These are phyloP conservation scores for Microcyclospora tardicrescens DNA, from an alignment of 2,329 filamentous ascomycete species.

Conservation along the genomic window DNA sequence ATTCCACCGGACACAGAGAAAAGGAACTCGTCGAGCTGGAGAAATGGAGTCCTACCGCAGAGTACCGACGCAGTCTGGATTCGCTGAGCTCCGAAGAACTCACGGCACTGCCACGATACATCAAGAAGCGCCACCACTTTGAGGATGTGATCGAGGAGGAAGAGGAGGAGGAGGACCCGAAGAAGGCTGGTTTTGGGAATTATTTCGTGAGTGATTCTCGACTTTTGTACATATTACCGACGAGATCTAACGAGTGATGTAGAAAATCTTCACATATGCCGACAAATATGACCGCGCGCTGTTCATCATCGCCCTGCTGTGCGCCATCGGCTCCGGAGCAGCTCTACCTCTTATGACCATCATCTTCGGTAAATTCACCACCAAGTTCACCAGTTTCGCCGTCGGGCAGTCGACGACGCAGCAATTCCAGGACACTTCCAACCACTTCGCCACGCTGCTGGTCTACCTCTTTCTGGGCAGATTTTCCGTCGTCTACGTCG, in stretches of 20 bases:
- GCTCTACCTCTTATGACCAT: slow-evolving; percentile 36
- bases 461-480: slow-evolving; percentile 58
- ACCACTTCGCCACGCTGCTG: slow-evolving; percentile 47
- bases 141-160: background rate
- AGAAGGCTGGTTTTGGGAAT: slow-evolving; percentile 1
- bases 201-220: slow-evolving; percentile 2
- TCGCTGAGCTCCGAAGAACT: too few relatives aligned
- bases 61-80: too few relatives aligned
- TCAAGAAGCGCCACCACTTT: too few relatives aligned
- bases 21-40: too few relatives aligned
- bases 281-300: slow-evolving; percentile 16
- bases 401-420: slow-evolving; percentile 5
- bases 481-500: slow-evolving; percentile 48
- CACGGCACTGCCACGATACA: too few relatives aligned
- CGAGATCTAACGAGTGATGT: background rate
- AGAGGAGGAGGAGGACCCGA: background rate
- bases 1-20: too few relatives aligned
- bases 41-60: too few relatives aligned
- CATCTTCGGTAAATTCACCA: slow-evolving; percentile 40
- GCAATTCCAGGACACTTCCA: slow-evolving; percentile 11
- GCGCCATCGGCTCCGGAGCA: slow-evolving; percentile 32
- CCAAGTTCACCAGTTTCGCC: slow-evolving; percentile 32
- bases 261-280: slow-evolving; percentile 22
- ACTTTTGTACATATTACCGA: background rate
- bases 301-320: slow-evolving; percentile 17